Base-by-base conservation (phyloP, 768 basidiomycete genomes). In the Lactarius hatsudake region DNA sequence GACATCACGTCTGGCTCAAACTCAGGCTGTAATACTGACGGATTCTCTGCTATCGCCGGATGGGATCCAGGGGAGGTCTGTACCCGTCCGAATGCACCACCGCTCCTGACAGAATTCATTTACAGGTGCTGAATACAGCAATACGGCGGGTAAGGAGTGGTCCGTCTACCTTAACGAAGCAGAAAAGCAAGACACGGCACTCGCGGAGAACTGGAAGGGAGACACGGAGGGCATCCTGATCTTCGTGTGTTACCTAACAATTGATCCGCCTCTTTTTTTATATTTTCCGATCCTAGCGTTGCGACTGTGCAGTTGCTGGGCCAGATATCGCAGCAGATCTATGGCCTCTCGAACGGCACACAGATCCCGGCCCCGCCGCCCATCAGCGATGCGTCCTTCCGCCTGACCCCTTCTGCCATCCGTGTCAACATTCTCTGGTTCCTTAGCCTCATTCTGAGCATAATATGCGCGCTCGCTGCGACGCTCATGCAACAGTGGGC, bases 341-440 rank as follows among this genome's bases (percentile, higher is more conserved):
- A 40, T 36, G 54, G 53, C 26, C 38, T 55, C 36, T 36, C 53
- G 34, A 56, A 18, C 34, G 23, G 34, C 12, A 32, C 20, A 1
- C 30, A 51, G 18, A 3, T 58, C 30, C 15, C 62, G 12, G n/a
- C 45, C 36, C 34, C 30, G 2, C 55, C 51, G 1, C 18, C 42
- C 42, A 20, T 20, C 48, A 57, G 15, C n/a, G 28, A 48, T 26
- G 51, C 42, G 26, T 53, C 57, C 34, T 60, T 65, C n/a, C 43
- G n/a, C 9, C 55, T 45, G 15, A 26, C 67, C 10, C 1, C 32
- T 7, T 61, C 60, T 4, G 34, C 55, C 20, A 42, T 68, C 13
- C 65, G 68, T 34, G 45, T 69, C 28, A 69, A 68, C 43, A 63
- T 68, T 28, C 55, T 69, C 34, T 69, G 68, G 67, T 69, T 69